phyloP scores from a whole-genome alignment of 1,284 basidiomycete genomes.

The Tremellales sp. region DNA sequence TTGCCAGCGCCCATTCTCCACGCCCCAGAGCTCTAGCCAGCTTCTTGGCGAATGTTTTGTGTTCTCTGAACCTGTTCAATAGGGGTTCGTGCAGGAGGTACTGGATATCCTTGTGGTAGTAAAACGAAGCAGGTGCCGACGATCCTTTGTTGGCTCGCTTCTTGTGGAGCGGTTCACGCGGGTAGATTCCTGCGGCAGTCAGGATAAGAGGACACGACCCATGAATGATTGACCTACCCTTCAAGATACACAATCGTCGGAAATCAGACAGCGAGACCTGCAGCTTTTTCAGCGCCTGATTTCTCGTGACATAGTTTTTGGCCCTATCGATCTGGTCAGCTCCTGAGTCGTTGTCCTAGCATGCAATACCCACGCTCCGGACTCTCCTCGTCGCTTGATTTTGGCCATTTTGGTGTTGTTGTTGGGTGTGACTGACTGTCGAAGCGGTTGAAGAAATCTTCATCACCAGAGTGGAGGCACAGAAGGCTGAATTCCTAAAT shows the following conservation, averaged over 20 bases:
- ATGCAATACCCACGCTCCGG: conserved; percentile 59
- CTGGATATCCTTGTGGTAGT: conserved; percentile 97
- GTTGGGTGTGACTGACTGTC: no score
- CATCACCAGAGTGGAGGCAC: background rate
- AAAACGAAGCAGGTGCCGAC: conserved; percentile 94
- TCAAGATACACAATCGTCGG: conserved; percentile 93
- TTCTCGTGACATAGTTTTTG: conserved; percentile 91
- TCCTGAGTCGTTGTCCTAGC: background rate
- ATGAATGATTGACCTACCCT: conserved; percentile 59
- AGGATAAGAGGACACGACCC: background rate
- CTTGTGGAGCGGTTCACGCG: conserved; percentile 85
- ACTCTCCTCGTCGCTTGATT: conserved; percentile 82
- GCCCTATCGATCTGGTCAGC: conserved; percentile 51
- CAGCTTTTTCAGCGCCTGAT: conserved; percentile 82
- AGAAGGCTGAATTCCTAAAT: conserved; percentile 1
- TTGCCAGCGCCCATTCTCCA: conserved; percentile 91
- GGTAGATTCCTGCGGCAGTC: conserved; percentile 78
- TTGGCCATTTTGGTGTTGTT: conserved; percentile 66
- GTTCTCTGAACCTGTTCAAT: conserved; percentile 89
- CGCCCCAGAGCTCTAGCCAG: conserved; percentile 88
- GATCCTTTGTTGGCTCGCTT: conserved; percentile 98
- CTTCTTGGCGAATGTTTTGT: conserved; percentile 98
- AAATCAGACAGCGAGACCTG: conserved; percentile 98
- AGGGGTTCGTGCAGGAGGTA: conserved; percentile 97
- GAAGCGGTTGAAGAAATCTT: no score